Conservation (phyloP, 2,329 filamentous ascomycete species). For the Cercospora canescens region DNA sequence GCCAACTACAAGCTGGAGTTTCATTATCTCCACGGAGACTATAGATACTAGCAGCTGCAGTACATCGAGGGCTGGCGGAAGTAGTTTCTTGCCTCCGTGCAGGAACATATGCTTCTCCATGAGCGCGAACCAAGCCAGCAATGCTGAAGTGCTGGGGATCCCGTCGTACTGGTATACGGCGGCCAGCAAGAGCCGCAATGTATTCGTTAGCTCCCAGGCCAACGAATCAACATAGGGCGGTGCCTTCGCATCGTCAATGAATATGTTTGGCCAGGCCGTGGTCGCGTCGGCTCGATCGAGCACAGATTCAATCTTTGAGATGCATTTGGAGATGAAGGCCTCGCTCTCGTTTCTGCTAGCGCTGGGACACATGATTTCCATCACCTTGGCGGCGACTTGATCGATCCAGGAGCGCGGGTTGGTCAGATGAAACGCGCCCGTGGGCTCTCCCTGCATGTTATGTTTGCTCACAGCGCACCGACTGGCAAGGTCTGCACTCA, state of each 20-base stretch:
- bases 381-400: slow-evolving; percentile 21
- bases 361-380: slow-evolving; percentile 18
- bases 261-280: slow-evolving; percentile 30
- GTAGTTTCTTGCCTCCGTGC: slow-evolving; percentile 48
- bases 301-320: slow-evolving; percentile 21
- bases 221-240: slow-evolving; percentile 64
- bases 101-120: slow-evolving; percentile 71
- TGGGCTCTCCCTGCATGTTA: slow-evolving; percentile 10
- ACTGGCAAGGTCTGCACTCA: slow-evolving; percentile 25
- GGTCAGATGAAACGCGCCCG: slow-evolving; percentile 11
- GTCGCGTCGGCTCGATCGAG: slow-evolving; percentile 34
- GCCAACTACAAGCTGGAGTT: slow-evolving; percentile 62
- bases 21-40: slow-evolving; percentile 71
- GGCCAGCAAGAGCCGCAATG: slow-evolving; percentile 53
- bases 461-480: slow-evolving; percentile 24
- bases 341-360: slow-evolving; percentile 13
- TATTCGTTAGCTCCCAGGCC: slow-evolving; percentile 71
- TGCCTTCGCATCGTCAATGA: slow-evolving; percentile 23
- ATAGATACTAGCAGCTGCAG: slow-evolving; percentile 70
- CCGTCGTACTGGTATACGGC: slow-evolving; percentile 41
- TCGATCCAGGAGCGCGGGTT: slow-evolving; percentile 26
- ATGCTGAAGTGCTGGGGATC: slow-evolving; percentile 42
- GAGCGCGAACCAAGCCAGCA: slow-evolving; percentile 73
- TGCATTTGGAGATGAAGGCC: slow-evolving; percentile 22
- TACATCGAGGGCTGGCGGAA: slow-evolving; percentile 47